Conservation (phyloP, 352 stramenopile species). For the Phytophthora hibernalis region DNA sequence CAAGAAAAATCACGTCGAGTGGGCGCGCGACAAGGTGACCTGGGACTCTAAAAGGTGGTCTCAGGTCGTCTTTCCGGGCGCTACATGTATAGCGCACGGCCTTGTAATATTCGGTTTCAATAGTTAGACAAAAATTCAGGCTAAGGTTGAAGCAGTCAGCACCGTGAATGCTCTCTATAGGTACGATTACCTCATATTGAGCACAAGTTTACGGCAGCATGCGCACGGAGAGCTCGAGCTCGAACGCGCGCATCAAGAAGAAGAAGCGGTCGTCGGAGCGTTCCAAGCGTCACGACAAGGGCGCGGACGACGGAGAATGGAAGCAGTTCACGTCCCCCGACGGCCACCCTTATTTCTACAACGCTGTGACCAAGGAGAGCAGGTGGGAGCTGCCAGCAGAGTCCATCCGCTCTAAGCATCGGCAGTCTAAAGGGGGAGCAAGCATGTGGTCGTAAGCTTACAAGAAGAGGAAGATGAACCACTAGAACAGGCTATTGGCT, state of each 20-base stretch:
- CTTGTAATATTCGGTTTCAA: too few relatives aligned
- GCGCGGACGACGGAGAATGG: slow-evolving; percentile 40
- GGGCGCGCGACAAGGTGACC: too few relatives aligned
- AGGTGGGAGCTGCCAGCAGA: slow-evolving; percentile 59
- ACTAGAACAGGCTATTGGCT: background rate
- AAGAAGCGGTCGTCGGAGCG: slow-evolving; percentile 29
- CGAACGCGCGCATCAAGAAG: slow-evolving; percentile 23
- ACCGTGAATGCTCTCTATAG: background rate
- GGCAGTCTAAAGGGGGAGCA: slow-evolving; percentile 20
- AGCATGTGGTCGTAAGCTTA: slow-evolving; percentile 5
- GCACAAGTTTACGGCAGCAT: slow-evolving; percentile 5
- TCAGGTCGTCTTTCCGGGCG: too few relatives aligned
- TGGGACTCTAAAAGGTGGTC: too few relatives aligned
- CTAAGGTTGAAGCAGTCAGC: background rate
- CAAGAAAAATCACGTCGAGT: too few relatives aligned
- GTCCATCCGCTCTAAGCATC: slow-evolving; percentile 11
- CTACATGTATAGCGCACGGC: too few relatives aligned
- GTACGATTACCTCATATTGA: background rate
- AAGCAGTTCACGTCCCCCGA: slow-evolving; percentile 66
- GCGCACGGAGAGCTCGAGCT: slow-evolving; percentile 2
- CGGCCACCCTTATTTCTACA: slow-evolving; percentile 72
- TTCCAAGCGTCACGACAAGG: slow-evolving; percentile 9
- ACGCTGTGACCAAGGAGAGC: slow-evolving; percentile 66
- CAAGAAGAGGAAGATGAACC: slow-evolving; percentile 8
- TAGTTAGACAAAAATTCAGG: too few relatives aligned